Percentiles rank a stretch among this genome's conserved stretches.
Conservation (phyloP, 371 early-diverging fungal species). For the Mortierella sp. region DNA sequence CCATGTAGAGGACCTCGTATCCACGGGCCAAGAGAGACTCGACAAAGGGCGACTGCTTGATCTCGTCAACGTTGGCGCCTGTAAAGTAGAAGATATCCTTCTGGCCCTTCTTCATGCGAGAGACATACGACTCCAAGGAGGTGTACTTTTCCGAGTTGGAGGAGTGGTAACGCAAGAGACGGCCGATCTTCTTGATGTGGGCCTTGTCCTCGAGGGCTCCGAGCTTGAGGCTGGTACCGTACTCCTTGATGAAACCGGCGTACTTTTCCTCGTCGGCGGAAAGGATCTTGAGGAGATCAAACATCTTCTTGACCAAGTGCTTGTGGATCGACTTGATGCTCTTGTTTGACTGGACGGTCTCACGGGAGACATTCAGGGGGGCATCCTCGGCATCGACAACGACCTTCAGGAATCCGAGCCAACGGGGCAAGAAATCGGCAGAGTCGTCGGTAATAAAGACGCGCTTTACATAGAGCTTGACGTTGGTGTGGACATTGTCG, state of each 20-base stretch:
- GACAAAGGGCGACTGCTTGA: slow-evolving; percentile 88
- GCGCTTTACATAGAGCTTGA: slow-evolving; percentile 93
- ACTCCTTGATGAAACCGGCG: slow-evolving; percentile 81
- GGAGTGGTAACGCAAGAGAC: slow-evolving; percentile 87
- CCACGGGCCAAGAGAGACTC: slow-evolving; percentile 89
- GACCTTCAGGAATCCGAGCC: slow-evolving; percentile 82
- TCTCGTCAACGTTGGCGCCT: slow-evolving; percentile 78
- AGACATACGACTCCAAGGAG: slow-evolving; percentile 88
- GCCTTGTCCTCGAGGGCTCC: slow-evolving; percentile 86
- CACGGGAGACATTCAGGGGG: slow-evolving; percentile 96
- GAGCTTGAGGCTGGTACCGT: slow-evolving; percentile 80
- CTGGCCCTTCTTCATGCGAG: slow-evolving; percentile 91
- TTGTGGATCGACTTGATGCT: slow-evolving; percentile 86
- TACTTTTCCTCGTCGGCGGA: slow-evolving; percentile 85
- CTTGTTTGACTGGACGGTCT: slow-evolving; percentile 91
- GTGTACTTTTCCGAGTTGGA: slow-evolving; percentile 66
- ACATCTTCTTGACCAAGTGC: slow-evolving; percentile 87
- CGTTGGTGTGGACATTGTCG: slow-evolving; percentile 70
- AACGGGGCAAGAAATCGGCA: slow-evolving; percentile 80
- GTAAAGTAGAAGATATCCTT: slow-evolving; percentile 91
- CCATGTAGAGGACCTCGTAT: slow-evolving; percentile 92
- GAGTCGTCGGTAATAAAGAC: slow-evolving; percentile 97
- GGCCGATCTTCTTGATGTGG: slow-evolving; percentile 80
- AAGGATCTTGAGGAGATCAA: slow-evolving; percentile 86
- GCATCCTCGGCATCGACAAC: slow-evolving; percentile 95